Percentiles rank a stretch among this genome's conserved stretches.
Evolutionary conservation across 1,284 basidiomycete genomes (phyloP).

Genomic region (Heterobasidion annosum): DNA sequence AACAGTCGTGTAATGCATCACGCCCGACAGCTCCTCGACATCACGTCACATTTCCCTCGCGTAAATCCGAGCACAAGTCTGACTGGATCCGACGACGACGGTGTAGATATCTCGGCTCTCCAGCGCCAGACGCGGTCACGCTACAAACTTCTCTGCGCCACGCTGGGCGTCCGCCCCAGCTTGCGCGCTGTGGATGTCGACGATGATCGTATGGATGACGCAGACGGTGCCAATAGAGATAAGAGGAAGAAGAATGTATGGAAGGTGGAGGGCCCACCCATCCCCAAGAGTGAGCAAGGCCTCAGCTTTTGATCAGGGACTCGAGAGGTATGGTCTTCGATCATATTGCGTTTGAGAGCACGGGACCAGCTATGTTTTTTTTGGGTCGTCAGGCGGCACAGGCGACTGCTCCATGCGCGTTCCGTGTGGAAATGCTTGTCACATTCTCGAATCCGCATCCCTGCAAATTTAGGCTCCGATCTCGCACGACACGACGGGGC

Average conservation of each 20-base stretch:
- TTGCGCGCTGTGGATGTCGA: slow-evolving; percentile 28
- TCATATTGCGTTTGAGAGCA: no score
- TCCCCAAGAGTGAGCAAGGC: slow-evolving; percentile 4
- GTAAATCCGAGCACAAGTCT: slow-evolving; percentile 62
- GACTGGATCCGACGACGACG: slow-evolving; percentile 33
- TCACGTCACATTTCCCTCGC: slow-evolving; percentile 71
- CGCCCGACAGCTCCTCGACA: slow-evolving; percentile 57
- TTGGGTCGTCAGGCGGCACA: no score
- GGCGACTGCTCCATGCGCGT: no score
- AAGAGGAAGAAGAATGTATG: slow-evolving; percentile 9
- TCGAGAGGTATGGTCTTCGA: neutral
- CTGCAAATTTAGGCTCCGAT: no score
- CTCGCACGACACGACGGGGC: no score
- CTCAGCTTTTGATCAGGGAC: slow-evolving; percentile 9
- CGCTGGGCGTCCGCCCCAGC: slow-evolving; percentile 68
- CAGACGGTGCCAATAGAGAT: neutral
- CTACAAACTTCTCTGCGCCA: slow-evolving; percentile 81
- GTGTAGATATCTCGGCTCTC: slow-evolving; percentile 67
- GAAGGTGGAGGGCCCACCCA: slow-evolving; percentile 6
- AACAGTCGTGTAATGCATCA: slow-evolving; percentile 56
- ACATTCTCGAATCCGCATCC: no score
- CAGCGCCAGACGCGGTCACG: slow-evolving; percentile 82
- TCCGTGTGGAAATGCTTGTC: no score
- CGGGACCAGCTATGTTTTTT: no score
- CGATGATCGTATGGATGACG: slow-evolving; percentile 2